Conservation (phyloP, 306 rosid species). For the Cyamopsis tetragonoloba region DNA sequence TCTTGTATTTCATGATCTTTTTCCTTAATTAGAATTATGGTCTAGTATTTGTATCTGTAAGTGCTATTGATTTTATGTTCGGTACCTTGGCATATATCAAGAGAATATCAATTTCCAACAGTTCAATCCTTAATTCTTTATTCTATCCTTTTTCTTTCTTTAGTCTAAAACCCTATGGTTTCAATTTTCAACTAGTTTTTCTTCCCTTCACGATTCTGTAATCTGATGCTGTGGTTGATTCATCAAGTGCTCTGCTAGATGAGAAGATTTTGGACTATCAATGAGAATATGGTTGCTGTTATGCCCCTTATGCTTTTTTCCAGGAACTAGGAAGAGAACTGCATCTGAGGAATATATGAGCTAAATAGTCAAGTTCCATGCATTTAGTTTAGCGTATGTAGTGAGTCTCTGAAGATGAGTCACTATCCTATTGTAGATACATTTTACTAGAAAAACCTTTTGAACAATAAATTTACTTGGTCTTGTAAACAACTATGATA, state of each 20-base stretch:
- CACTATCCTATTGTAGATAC: not conserved
- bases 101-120: too few relatives aligned
- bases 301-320: conserved; percentile 11
- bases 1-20: too few relatives aligned
- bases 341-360: not conserved
- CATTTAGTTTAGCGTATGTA: not conserved
- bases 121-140: too few relatives aligned
- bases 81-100: too few relatives aligned
- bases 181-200: too few relatives aligned
- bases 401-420: not conserved
- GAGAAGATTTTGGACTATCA: not conserved
- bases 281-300: conserved; percentile 10
- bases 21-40: too few relatives aligned
- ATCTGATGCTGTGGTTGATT: conserved; percentile 3
- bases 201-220: conserved; percentile 11
- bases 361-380: not conserved
- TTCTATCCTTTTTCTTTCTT: too few relatives aligned
- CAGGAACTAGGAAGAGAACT: not conserved
- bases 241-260: not conserved
- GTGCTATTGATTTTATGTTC: too few relatives aligned
- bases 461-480: not conserved
- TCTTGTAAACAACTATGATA: not conserved
- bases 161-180: too few relatives aligned
- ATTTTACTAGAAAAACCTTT: not conserved
- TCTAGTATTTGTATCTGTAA: too few relatives aligned